Conservation (phyloP, 306 rosid species). For the Quercus gilva region DNA sequence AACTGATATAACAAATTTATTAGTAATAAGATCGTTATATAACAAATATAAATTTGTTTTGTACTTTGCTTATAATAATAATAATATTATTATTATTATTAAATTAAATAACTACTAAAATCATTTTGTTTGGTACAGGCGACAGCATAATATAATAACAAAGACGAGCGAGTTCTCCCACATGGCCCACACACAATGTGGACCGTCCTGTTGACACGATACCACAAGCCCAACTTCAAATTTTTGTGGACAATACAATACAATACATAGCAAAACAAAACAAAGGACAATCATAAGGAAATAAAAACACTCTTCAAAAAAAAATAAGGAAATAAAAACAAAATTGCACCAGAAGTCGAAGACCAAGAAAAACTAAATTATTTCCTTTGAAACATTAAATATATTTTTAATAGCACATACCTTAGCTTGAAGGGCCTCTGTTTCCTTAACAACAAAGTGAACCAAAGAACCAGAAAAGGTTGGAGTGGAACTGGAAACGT, state of each 20-base stretch:
- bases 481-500: slow-evolving; percentile 6
- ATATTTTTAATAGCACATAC: slow-evolving; percentile 19
- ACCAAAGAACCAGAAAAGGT: slow-evolving; percentile 51
- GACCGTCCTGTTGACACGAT: too few species aligned
- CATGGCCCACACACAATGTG: too few species aligned
- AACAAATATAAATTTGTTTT: too few species aligned
- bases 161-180: too few species aligned
- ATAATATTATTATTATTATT: too few species aligned
- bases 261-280: background rate
- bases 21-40: too few species aligned
- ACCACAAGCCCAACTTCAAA: background rate
- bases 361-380: background rate
- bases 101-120: too few species aligned
- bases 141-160: too few species aligned
- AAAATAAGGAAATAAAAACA: background rate
- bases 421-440: slow-evolving; percentile 70
- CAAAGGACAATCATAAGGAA: background rate
- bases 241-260: background rate
- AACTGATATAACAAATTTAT: too few species aligned
- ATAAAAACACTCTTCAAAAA: too few species aligned
- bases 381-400: background rate
- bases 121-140: too few species aligned
- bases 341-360: background rate
- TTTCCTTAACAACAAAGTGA: slow-evolving; percentile 45
- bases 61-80: too few species aligned